Percentiles rank a stretch among this genome's conserved stretches.
These are phyloP conservation scores for Barnettozyma botsteinii DNA, from an alignment of 805 yeast species.

Conservation along the genomic window DNA sequence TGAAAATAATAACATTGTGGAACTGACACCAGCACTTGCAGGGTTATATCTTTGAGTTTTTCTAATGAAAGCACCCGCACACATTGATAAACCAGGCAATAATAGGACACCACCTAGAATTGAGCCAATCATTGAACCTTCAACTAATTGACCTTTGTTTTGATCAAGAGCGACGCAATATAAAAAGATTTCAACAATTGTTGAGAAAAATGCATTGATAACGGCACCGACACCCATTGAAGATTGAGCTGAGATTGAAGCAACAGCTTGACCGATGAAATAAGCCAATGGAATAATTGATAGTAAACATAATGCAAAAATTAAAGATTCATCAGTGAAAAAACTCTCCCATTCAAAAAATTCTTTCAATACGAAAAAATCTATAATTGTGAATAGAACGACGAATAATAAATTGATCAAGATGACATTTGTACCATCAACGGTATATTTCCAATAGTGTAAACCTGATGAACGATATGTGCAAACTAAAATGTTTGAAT, in stretches of 20 bases:
- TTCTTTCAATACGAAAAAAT: conserved; percentile 59
- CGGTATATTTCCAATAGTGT: conserved; percentile 93
- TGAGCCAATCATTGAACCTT: conserved; percentile 93
- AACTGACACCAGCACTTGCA: conserved; percentile 92
- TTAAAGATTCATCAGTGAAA: conserved; percentile 52
- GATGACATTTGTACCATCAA: conserved; percentile 92
- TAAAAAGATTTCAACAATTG: conserved; percentile 86
- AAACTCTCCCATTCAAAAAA: conserved; percentile 28
- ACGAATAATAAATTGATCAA: conserved; percentile 77
- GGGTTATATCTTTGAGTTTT: conserved; percentile 96
- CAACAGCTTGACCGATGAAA: conserved; percentile 98
- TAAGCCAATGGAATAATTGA: conserved; percentile 93
- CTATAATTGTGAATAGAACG: conserved; percentile 77
- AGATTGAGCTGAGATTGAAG: conserved; percentile 95
- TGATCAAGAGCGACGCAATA: conserved; percentile 89
- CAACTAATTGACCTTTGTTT: conserved; percentile 82
- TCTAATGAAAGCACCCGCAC: conserved; percentile 89
- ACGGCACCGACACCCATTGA: conserved; percentile 99
- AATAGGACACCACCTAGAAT: conserved; percentile 87
- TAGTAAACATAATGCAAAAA: conserved; percentile 70
- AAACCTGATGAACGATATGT: conserved; percentile 89
- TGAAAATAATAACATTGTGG: conserved; percentile 91
- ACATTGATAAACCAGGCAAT: conserved; percentile 93
- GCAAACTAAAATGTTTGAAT: conserved; percentile 66
- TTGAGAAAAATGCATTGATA: conserved; percentile 94